phyloP scores from a whole-genome alignment of 495 filamentous ascomycete genomes.

The Thozetella sp. region DNA sequence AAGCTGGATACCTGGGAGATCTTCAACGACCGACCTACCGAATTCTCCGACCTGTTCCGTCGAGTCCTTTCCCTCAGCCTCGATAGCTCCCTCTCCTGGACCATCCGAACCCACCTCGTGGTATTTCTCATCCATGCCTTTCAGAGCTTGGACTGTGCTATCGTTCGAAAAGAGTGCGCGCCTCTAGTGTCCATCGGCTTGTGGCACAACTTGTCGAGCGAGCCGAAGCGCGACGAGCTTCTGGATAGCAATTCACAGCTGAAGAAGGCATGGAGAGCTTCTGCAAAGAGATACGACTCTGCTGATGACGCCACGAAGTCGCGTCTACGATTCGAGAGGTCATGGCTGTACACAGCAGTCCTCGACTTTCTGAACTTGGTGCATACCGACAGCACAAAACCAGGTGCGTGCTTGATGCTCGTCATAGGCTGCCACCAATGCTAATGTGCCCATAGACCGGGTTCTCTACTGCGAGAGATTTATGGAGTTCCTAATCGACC shows the following conservation, averaged over 20 bases:
- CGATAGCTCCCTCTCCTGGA: conserved; percentile 70
- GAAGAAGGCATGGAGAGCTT: conserved; percentile 89
- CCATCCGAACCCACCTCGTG: conserved; percentile 76
- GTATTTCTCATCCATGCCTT: conserved; percentile 90
- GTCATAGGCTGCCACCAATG: not conserved
- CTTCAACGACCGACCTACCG: conserved; percentile 74
- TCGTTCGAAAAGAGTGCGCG: conserved; percentile 94
- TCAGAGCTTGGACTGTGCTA: conserved; percentile 86
- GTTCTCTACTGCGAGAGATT: conserved; percentile 90
- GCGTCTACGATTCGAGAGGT: conserved; percentile 85
- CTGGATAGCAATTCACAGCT: conserved; percentile 70
- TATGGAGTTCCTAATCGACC: conserved; percentile 85
- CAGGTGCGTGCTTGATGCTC: conserved; percentile 11
- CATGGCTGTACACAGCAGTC: conserved; percentile 88
- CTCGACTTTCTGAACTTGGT: conserved; percentile 80
- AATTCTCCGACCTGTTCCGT: conserved; percentile 90
- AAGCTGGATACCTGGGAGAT: conserved; percentile 85
- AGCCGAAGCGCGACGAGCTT: conserved; percentile 63
- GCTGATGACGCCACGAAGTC: conserved; percentile 80
- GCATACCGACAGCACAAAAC: conserved; percentile 54
- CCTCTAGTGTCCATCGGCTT: conserved; percentile 92
- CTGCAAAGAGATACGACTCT: conserved; percentile 82
- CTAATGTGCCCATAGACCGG: conserved; percentile 54
- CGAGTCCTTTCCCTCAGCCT: conserved; percentile 88
- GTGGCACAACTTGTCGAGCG: conserved; percentile 88